phyloP scores from a whole-genome alignment of 2,329 filamentous ascomycete genomes.

The Macroventuria anomochaeta region DNA sequence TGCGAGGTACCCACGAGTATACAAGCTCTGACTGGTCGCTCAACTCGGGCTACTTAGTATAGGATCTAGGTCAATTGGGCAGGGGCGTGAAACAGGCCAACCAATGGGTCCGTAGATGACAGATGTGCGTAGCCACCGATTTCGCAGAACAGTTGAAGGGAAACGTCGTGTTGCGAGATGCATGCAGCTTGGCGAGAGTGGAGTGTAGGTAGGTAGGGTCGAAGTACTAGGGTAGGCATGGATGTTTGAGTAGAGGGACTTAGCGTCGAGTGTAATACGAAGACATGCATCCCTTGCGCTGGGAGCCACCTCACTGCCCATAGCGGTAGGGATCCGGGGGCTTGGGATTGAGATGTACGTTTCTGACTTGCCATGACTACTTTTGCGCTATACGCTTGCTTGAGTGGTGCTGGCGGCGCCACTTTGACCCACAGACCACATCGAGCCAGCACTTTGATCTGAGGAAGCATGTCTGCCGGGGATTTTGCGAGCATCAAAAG shows the following conservation, averaged over 20 bases:
- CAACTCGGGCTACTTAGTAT: slow-evolving; percentile 45
- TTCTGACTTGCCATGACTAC: slow-evolving; percentile 32
- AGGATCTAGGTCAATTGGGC: slow-evolving; percentile 41
- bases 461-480: slow-evolving; percentile 38
- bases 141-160: slow-evolving; percentile 33
- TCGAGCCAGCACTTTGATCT: slow-evolving; percentile 34
- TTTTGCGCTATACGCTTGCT: slow-evolving; percentile 37
- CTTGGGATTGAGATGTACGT: slow-evolving; percentile 41
- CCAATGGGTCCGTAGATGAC: slow-evolving; percentile 45
- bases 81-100: slow-evolving; percentile 50
- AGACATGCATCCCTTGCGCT: slow-evolving; percentile 41
- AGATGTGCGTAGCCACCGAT: slow-evolving; percentile 47
- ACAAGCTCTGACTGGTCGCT: slow-evolving; percentile 47
- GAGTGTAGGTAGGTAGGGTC: slow-evolving; percentile 38
- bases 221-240: slow-evolving; percentile 38
- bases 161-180: slow-evolving; percentile 37
- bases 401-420: slow-evolving; percentile 46
- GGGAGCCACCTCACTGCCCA: slow-evolving; percentile 40
- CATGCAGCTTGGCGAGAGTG: slow-evolving; percentile 42
- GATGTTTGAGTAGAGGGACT: slow-evolving; percentile 41
- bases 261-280: slow-evolving; percentile 44
- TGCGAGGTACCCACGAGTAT: slow-evolving; percentile 38
- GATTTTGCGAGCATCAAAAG: slow-evolving; percentile 39
- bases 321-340: slow-evolving; percentile 46
- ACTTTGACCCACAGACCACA: slow-evolving; percentile 46